Evolutionary conservation across 169 alveolate species (phyloP).

Genomic region (Miamiensis avidus): DNA sequence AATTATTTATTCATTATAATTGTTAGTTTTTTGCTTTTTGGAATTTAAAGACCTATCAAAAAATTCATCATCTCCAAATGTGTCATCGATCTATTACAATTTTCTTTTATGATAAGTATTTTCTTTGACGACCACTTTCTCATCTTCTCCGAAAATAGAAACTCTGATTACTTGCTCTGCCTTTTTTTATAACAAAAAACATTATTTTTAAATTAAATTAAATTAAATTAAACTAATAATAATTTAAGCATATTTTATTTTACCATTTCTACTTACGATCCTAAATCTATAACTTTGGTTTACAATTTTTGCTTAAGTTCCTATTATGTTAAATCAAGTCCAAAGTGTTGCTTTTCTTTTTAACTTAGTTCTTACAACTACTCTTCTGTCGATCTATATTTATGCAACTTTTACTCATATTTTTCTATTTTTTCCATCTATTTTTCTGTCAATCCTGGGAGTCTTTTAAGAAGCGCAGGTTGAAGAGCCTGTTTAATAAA

Average conservation of each 20-base stretch:
- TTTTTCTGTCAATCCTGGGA: constrained; percentile 21
- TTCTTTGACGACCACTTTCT: constrained; percentile 1
- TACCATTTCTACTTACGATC: neutral
- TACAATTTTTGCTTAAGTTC: constrained; percentile 9
- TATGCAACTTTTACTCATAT: constrained; percentile 16
- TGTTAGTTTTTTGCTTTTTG: neutral
- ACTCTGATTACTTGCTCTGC: constrained; percentile 11
- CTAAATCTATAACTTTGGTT: constrained; percentile 6
- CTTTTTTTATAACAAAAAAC: neutral
- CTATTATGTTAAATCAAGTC: constrained; percentile 7
- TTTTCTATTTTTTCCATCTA: constrained; percentile 27
- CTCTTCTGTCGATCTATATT: constrained; percentile 24
- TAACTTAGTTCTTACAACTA: neutral
- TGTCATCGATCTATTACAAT: neutral
- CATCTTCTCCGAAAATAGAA: constrained; percentile 2
- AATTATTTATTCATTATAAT: constrained; percentile 1
- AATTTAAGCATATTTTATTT: neutral
- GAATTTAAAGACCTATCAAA: constrained; percentile 6
- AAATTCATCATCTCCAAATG: constrained; percentile 17
- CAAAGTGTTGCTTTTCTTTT: constrained; percentile 12
- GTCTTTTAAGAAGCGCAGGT: constrained; percentile 16
- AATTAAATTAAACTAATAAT: neutral
- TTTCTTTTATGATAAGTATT: neutral
- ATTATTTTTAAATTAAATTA: neutral
- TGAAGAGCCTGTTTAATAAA: neutral